These are phyloP conservation scores for Colletotrichum sp. DNA, from an alignment of 2,329 filamentous ascomycete genomes.

Conservation along the genomic window DNA sequence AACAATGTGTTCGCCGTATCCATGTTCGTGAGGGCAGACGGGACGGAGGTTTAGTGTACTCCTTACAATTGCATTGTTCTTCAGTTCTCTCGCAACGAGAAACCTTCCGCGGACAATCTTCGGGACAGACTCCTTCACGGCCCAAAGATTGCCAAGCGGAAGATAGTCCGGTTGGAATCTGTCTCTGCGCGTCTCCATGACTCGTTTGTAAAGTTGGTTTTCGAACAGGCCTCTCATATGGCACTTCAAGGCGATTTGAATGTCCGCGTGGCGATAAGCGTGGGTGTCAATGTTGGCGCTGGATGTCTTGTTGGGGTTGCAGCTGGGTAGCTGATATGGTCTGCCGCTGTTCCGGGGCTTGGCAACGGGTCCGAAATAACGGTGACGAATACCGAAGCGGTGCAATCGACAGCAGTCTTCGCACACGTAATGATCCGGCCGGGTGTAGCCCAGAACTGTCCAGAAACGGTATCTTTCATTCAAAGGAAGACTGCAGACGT, in stretches of 20 bases:
- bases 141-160: neutral
- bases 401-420: neutral
- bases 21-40: neutral
- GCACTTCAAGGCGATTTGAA: neutral
- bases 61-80: too few species aligned
- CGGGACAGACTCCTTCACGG: neutral
- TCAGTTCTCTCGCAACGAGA: neutral
- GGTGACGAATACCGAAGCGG: neutral
- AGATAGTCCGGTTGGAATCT: neutral
- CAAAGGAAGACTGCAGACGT: neutral
- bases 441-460: neutral
- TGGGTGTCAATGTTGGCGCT: accelerated
- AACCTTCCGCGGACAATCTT: neutral
- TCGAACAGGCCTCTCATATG: neutral
- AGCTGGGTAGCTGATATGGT: neutral
- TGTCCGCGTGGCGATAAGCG: neutral
- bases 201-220: neutral
- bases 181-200: neutral
- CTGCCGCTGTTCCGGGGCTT: neutral
- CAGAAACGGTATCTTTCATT: neutral
- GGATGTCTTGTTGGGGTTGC: neutral
- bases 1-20: too few species aligned
- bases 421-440: neutral
- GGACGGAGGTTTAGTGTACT: neutral
- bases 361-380: accelerated